These are phyloP conservation scores for Xerophyta viscosa DNA, from an alignment of 106 monocot genomes.

Conservation along the genomic window DNA sequence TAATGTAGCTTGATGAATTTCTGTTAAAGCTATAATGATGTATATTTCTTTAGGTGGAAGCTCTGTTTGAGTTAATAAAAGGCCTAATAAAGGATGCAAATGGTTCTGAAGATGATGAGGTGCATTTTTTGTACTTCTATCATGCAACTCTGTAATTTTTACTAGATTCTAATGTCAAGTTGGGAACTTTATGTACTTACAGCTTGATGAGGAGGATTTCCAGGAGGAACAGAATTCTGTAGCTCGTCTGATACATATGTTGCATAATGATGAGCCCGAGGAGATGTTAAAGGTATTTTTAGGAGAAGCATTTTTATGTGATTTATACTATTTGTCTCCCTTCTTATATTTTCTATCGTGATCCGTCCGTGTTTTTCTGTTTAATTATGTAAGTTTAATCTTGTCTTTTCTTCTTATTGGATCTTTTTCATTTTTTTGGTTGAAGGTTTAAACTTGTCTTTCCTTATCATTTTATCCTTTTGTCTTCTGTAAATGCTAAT, in stretches of 20 bases:
- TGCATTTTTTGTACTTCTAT: slow-evolving; percentile 4
- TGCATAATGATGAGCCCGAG: slow-evolving; percentile 83
- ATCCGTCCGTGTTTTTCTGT: neutral
- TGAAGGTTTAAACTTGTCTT: no score
- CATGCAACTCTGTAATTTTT: neutral
- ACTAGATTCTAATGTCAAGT: neutral
- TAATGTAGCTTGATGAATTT: neutral
- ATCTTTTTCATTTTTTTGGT: no score
- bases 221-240: slow-evolving; percentile 99
- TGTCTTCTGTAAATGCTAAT: no score
- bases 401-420: no score
- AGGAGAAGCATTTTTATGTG: neutral
- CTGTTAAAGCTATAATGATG: neutral
- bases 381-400: no score
- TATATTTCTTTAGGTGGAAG: slow-evolving; percentile 62
- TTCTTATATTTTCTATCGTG: neutral
- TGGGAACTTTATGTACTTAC: slow-evolving; percentile 3
- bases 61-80: slow-evolving; percentile 93
- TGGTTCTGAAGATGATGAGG: slow-evolving; percentile 73
- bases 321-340: neutral
- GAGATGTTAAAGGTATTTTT: slow-evolving; percentile 90
- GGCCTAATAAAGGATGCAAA: slow-evolving; percentile 90
- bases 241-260: slow-evolving; percentile 94
- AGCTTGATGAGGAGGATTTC: slow-evolving; percentile 99
- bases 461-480: no score